These are phyloP conservation scores for Pichia sp. DNA, from an alignment of 1,139 yeast genomes.

Conservation along the genomic window DNA sequence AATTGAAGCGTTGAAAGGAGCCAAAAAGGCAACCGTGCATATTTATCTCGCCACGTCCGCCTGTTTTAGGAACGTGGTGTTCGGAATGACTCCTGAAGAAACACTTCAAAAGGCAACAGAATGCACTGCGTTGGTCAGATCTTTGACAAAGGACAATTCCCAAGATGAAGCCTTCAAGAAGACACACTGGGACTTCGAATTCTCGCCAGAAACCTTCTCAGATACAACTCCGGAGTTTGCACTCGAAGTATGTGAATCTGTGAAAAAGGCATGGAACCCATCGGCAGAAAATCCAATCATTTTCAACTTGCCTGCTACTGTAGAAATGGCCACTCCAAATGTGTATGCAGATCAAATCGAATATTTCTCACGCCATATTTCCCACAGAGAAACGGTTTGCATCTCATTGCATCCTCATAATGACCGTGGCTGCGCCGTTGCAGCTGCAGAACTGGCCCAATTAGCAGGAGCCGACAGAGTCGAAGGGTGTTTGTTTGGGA, in stretches of 20 bases:
- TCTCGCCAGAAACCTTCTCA: slow-evolving; percentile 92
- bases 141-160: slow-evolving; percentile 68
- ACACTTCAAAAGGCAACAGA: slow-evolving; percentile 76
- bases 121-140: slow-evolving; percentile 73
- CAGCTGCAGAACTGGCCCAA: slow-evolving; percentile 91
- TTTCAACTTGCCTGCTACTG: slow-evolving; percentile 97
- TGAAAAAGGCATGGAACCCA: slow-evolving; percentile 90
- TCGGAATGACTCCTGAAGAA: slow-evolving; percentile 78
- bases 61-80: slow-evolving; percentile 85
- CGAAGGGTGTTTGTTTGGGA: slow-evolving; percentile 95
- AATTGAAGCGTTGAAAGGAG: slow-evolving; percentile 83
- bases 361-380: slow-evolving; percentile 71
- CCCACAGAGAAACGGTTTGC: slow-evolving; percentile 80
- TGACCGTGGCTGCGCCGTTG: slow-evolving; percentile 97
- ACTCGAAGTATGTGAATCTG: slow-evolving; percentile 89
- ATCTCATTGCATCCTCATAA: slow-evolving; percentile 94
- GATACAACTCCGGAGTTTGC: slow-evolving; percentile 86
- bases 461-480: slow-evolving; percentile 97
- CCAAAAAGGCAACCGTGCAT: slow-evolving; percentile 85
- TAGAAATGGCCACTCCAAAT: slow-evolving; percentile 91
- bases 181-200: slow-evolving; percentile 87
- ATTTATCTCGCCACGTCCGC: slow-evolving; percentile 90
- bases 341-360: slow-evolving; percentile 96
- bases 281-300: slow-evolving; percentile 77
- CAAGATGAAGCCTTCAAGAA: background rate